A percentile compares a stretch with the other conserved stretches of the same genome.
Conservation (phyloP, 495 filamentous ascomycete genomes). For the Daldinia grandis region DNA sequence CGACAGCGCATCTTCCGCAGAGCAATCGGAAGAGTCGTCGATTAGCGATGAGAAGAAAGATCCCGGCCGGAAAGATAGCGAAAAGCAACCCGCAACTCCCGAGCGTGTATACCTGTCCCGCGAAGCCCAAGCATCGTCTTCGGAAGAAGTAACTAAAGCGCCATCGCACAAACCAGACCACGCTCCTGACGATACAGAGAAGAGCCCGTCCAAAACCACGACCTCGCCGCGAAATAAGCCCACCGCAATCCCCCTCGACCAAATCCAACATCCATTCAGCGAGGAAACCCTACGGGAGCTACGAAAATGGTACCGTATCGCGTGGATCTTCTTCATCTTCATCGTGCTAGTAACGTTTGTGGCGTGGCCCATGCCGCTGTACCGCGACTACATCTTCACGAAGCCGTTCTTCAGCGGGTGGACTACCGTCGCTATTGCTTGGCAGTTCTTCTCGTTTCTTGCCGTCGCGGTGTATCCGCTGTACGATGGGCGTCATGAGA, state of each 20-base stretch:
- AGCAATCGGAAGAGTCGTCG: constrained; percentile 35
- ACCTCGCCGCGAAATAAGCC: not conserved
- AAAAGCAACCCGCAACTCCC: not conserved
- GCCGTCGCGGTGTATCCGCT: constrained; percentile 27
- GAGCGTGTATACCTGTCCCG: constrained; percentile 10
- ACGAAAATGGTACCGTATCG: constrained; percentile 70
- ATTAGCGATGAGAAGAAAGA: constrained; percentile 31
- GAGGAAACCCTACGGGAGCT: constrained; percentile 68
- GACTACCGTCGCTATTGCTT: constrained; percentile 62
- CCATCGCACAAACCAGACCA: not conserved
- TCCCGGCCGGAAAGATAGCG: not conserved
- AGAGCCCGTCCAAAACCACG: not conserved
- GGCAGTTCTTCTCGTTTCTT: constrained; percentile 25
- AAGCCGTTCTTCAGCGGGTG: constrained; percentile 84
- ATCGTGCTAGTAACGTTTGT: constrained; percentile 75
- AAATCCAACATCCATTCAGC: constrained; percentile 35
- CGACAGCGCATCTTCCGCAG: constrained; percentile 57
- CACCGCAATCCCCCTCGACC: constrained; percentile 15
- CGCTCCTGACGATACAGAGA: not conserved
- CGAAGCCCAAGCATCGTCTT: constrained; percentile 5
- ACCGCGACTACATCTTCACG: constrained; percentile 80
- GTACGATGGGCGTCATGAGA: constrained; percentile 48
- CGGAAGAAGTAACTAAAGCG: not conserved
- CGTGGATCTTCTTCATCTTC: constrained; percentile 70
- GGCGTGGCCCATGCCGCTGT: constrained; percentile 89